Evolutionary conservation across 345 rosid genomes (phyloP).

Genomic region (Pistacia vera): DNA sequence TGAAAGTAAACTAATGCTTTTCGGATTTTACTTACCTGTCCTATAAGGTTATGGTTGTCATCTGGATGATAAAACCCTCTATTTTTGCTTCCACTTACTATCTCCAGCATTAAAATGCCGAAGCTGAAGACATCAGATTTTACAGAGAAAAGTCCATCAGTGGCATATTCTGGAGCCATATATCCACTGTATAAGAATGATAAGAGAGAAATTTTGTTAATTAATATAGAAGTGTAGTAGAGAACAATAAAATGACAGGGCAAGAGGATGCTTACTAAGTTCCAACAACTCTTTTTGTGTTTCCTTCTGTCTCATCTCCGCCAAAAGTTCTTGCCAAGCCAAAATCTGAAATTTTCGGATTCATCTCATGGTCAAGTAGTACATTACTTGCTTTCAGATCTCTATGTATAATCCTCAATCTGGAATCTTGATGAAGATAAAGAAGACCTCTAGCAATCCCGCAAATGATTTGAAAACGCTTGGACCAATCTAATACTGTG

Average conservation of each 20-base stretch:
- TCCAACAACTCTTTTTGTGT: conserved; percentile 42
- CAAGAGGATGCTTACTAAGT: conserved; percentile 34
- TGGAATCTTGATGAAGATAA: conserved; percentile 48
- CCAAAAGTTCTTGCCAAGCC: too few relatives aligned
- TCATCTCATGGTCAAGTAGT: too few relatives aligned
- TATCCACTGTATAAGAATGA: conserved; percentile 31
- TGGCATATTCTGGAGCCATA: conserved; percentile 47
- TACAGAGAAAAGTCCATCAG: conserved; percentile 39
- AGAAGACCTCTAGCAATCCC: conserved; percentile 47
- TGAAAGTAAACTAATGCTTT: too few relatives aligned
- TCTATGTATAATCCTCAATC: conserved; percentile 41
- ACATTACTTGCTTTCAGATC: background rate
- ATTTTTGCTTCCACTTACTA: conserved; percentile 36
- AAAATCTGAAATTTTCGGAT: too few relatives aligned
- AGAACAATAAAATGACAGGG: background rate
- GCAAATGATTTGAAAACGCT: conserved; percentile 33
- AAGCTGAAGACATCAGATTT: conserved; percentile 51
- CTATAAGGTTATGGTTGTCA: conserved; percentile 24
- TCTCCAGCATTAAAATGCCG: conserved; percentile 42
- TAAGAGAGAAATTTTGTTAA: background rate
- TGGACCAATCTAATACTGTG: conserved; percentile 34
- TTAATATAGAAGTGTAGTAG: background rate
- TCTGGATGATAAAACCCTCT: conserved; percentile 34
- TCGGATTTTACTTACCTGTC: conserved; percentile 26
- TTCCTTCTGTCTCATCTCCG: background rate